These are phyloP conservation scores for Lyophyllum decastes DNA, from an alignment of 768 basidiomycete species.

Conservation along the genomic window DNA sequence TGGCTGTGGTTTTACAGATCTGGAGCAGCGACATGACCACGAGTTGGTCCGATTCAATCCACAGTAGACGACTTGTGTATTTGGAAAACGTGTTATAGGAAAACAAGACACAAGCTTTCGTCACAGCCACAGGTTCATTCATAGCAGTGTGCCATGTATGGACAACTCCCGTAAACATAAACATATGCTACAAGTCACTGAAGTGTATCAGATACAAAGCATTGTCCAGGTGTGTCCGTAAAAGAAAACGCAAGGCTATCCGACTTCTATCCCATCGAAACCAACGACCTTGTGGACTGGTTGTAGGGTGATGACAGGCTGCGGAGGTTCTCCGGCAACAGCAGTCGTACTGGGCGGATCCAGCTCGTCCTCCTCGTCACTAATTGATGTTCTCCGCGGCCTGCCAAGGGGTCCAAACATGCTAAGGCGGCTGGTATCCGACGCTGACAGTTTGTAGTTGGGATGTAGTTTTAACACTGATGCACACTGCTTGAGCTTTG, in stretches of 20 bases:
- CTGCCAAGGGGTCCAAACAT: conserved; percentile 60
- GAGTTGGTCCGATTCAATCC: conserved; percentile 8
- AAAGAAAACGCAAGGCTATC: neutral
- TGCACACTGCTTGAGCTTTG: conserved; percentile 53
- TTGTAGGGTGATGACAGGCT: conserved; percentile 56
- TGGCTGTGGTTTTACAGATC: conserved; percentile 32
- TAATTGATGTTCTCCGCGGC: conserved; percentile 54
- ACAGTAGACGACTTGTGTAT: conserved; percentile 4
- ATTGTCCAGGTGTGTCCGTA: conserved; percentile 3
- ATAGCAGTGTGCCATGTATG: no score
- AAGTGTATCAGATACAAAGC: conserved; percentile 1
- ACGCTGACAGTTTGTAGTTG: conserved; percentile 39
- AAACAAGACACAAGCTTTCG: neutral
- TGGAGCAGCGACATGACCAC: conserved; percentile 59
- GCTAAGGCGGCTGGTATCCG: conserved; percentile 53
- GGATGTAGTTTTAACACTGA: conserved; percentile 50
- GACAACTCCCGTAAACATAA: conserved; percentile 1
- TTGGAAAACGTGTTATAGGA: conserved; percentile 2
- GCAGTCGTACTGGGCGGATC: conserved; percentile 43
- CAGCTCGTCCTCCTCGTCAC: conserved; percentile 58
- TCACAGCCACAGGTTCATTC: neutral
- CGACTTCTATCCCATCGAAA: conserved; percentile 35
- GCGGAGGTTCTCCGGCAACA: conserved; percentile 32
- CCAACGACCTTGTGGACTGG: conserved; percentile 64
- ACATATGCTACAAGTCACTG: conserved; percentile 5